Percentiles rank a stretch among this genome's conserved stretches.
Evolutionary conservation across 192 early-diverging fungal genomes (phyloP).

Genomic region (Paraglomus brasilianum): DNA sequence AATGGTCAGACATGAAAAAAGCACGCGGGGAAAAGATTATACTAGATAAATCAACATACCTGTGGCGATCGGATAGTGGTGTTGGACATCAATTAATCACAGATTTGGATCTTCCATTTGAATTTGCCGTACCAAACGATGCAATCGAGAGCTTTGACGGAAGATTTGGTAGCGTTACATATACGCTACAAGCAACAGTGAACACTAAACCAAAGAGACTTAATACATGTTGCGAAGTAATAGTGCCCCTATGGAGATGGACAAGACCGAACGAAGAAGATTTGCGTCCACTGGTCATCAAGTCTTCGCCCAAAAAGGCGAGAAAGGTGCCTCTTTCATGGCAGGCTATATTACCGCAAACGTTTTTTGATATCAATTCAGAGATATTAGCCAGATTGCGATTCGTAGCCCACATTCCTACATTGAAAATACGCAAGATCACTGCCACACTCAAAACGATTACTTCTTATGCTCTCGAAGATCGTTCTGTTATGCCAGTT

Average conservation of each 20-base stretch:
- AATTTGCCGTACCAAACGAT: conserved; percentile 20
- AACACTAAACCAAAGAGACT: conserved; percentile 11
- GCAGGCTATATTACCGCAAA: conserved; percentile 19
- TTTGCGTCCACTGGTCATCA: conserved; percentile 11
- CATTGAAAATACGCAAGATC: conserved; percentile 7
- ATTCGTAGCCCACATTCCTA: conserved; percentile 8
- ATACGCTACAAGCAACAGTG: conserved; percentile 4
- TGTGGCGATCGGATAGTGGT: conserved; percentile 16
- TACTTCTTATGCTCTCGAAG: conserved; percentile 3
- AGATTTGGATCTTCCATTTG: conserved; percentile 32
- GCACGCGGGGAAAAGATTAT: conserved; percentile 24
- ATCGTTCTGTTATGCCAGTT: not conserved
- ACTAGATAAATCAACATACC: conserved; percentile 2
- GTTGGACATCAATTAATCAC: conserved; percentile 27
- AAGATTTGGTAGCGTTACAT: conserved; percentile 13
- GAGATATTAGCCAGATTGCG: conserved; percentile 7
- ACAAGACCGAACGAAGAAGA: conserved; percentile 11
- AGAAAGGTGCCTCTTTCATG: conserved; percentile 23
- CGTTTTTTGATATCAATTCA: conserved; percentile 17
- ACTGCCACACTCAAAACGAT: conserved; percentile 5
- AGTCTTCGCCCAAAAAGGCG: not conserved
- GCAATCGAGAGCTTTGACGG: conserved; percentile 3
- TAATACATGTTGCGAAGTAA: conserved; percentile 1
- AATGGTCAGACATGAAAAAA: conserved; percentile 25
- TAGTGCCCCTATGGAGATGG: conserved; percentile 11